Base-by-base conservation (phyloP, 2,329 filamentous ascomycete genomes). In the Nemania sp. region DNA sequence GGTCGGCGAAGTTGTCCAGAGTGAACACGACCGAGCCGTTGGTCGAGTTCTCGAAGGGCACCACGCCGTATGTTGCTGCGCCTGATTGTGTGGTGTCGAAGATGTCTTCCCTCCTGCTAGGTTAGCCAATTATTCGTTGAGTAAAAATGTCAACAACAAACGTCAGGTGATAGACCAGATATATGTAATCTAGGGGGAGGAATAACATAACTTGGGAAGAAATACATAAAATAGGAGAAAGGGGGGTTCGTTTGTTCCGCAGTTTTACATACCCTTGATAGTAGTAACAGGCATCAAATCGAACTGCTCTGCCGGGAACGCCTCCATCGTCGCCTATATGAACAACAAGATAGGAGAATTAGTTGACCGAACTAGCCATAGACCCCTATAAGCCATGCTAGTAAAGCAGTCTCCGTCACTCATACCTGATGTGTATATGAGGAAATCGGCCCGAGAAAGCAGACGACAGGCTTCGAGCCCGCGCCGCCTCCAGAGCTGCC, bases 21-120 rank as follows among this genome's bases (percentile, higher is more conserved):
- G 92, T 96, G 71, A 91, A 89, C 51, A 94, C 85, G 44, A 99
- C 94, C 49, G 88, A 87, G 66, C 94, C 94, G 72, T 97, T 96
- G 68, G 90, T 93, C 34, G 90, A 95, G 77, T 99, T 99, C 70
- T 97, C 93, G 72, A 96, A 92, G 6, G 94, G 94, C 1, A 97
- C 89, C 26, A 97, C 89, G 62, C 92, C 94, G 52, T 86, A 86
- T 47, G 80, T 73, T 0, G 83, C 83, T 39, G 75, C 69, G 53
- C 82, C 80, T 31, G 79, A 77, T 66, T 95, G 90, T 5, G 96
- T 88, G 14, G 85, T 80, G 45, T 86, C 78, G 71, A 97, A 96
- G 64, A 96, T 85, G 68, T 94, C 90, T 87, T 34, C 15, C 14
- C 15, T 34, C 8, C 31, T 5, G 6, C 31, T 12, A 6, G 31